Evolutionary conservation across 495 filamentous ascomycete species (phyloP).

Genomic region (Aspergillus sclerotioniger): DNA sequence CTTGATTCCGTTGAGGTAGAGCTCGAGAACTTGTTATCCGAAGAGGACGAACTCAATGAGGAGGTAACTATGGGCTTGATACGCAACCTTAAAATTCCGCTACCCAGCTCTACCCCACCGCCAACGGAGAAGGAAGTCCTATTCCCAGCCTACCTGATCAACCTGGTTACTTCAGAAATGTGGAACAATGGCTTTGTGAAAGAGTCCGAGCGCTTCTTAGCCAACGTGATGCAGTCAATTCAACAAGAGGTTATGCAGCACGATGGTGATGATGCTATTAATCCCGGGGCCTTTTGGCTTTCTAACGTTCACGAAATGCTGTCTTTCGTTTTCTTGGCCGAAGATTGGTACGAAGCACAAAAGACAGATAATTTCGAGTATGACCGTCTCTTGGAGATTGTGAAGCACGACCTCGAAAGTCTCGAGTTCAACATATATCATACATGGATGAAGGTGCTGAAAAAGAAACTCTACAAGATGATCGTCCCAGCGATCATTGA

Average conservation of each 20-base stretch:
- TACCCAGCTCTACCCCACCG: constrained; percentile 75
- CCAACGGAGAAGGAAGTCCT: constrained; percentile 97
- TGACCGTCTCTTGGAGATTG: constrained; percentile 94
- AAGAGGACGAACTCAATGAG: constrained; percentile 93
- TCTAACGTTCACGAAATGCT: constrained; percentile 99
- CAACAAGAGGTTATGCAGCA: constrained; percentile 99
- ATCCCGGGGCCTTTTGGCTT: constrained; percentile 97
- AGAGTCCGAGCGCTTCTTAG: constrained; percentile 97
- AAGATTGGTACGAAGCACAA: constrained; percentile 99
- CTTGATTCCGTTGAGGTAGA: constrained; percentile 89
- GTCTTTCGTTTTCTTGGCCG: constrained; percentile 97
- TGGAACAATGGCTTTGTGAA: constrained; percentile 99
- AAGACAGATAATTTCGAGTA: constrained; percentile 99
- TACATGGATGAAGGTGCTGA: constrained; percentile 99
- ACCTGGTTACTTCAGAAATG: constrained; percentile 99
- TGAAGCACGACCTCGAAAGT: constrained; percentile 98
- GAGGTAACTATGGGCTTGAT: constrained; percentile 96
- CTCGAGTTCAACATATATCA: constrained; percentile 99
- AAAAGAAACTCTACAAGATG: constrained; percentile 99
- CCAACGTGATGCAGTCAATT: constrained; percentile 99
- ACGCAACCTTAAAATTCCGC: constrained; percentile 90
- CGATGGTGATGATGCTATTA: constrained; percentile 95
- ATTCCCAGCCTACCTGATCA: constrained; percentile 98
- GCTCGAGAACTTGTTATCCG: constrained; percentile 86
- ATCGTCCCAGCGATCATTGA: constrained; percentile 99